Base-by-base conservation (phyloP, 495 filamentous ascomycete genomes). In the Pyronema omphalodes region DNA sequence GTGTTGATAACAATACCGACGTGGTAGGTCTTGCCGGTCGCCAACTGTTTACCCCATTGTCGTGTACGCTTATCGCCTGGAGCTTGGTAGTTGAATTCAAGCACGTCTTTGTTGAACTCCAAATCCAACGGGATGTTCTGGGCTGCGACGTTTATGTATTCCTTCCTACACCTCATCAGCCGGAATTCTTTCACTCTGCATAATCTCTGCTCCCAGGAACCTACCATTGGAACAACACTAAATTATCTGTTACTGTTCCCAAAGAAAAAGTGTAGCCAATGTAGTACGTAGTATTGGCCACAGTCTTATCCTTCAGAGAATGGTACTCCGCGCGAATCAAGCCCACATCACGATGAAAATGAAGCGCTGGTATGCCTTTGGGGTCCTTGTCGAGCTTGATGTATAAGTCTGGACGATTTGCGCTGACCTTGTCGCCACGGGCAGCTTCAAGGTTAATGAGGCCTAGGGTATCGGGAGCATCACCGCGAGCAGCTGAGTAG, bases 71-170 rank as follows among this genome's bases (percentile, higher is more conserved):
- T 54, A 12, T 39, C 44, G 9, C 62, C 60, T 1, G 66, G 66
- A 15, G 60, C 56, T 8, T 53, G 66, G 44, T 67, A 67, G 11
- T 57, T 55, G 19, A 67, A 51, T 0, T 51, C 54, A 11, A 67
- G 54, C 35, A 58, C 54, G 1, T 33, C 15, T 9, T 48, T 35
- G 17, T 51, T 55, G 60, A 66, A 67, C 14, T 46, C 33, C 37
- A 67, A 51, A 48, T 63, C 61, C 37, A 67, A 58, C 0, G 66
- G 66, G 14, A 67, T 63, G 41, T 67, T 65, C 55, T 67, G 66
- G 6, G 37, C 39, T 11, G 33, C 52, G 5, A 8, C 29, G 15
- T 65, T 58, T 23, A 65, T 55, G 17, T 35, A 51, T 44, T 55
- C 55, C 43, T 59, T 64, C 23, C 23, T 29, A 29, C 23, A 2